Conservation (phyloP, 345 rosid genomes). For the Salix suchowensis region DNA sequence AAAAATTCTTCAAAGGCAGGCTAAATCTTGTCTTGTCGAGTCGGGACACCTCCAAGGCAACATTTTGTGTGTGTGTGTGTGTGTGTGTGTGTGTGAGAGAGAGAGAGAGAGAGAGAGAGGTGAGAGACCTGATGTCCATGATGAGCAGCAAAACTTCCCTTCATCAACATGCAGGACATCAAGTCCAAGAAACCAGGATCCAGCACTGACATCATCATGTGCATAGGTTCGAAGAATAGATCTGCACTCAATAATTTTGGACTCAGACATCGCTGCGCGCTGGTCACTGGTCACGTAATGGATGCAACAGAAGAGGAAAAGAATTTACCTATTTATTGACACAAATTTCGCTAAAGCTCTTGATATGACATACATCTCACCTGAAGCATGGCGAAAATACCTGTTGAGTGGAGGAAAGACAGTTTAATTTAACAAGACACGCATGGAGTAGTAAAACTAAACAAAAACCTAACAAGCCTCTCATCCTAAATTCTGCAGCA, state of each 20-base stretch:
- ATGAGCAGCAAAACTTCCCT: conserved; percentile 70
- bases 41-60: neutral
- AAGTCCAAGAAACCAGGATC: conserved; percentile 72
- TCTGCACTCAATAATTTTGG: conserved; percentile 28
- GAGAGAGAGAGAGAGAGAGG: conserved; percentile 6
- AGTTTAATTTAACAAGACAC: neutral
- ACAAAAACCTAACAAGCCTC: neutral
- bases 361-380: conserved; percentile 70
- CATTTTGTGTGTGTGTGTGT: neutral
- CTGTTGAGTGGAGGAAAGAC: conserved; percentile 25
- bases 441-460: neutral
- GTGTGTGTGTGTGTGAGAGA: neutral
- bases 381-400: conserved; percentile 78
- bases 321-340: conserved; percentile 58
- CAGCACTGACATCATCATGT: conserved; percentile 67
- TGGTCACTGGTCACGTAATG: neutral
- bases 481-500: neutral
- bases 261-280: neutral
- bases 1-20: neutral
- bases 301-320: neutral
- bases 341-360: conserved; percentile 61
- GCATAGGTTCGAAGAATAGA: conserved; percentile 58
- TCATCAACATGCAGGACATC: conserved; percentile 53
- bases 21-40: neutral
- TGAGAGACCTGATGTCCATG: conserved; percentile 70